Base-by-base conservation (phyloP, 305 asterid species). In the Rubia balearica region DNA sequence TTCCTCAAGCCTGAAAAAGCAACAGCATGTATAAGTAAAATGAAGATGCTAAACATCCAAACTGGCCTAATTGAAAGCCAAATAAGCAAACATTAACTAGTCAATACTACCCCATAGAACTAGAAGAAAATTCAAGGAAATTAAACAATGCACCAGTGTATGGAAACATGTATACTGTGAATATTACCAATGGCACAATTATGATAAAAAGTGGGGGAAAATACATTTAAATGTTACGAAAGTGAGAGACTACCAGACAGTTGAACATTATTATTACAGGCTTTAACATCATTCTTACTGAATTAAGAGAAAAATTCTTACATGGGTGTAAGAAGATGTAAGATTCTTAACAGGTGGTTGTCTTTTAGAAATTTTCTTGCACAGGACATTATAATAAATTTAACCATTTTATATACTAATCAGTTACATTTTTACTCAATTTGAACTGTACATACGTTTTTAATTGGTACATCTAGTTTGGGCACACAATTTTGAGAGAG, bases 1-100 rank as follows among this genome's bases (percentile, higher is more conserved):
- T 80, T 89, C 96, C 83, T 94, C 98, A 69, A 94, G 96, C 77
- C 98, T 93, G 88, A 73, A 81, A 67, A 76, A 75, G 77, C 59
- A 63, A 49, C 55, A 27, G 30, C 33, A 59, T 27, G 65, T 27
- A 56, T 14, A 46, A 67, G 19, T 63, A 51, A 66, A 55, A 46
- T 49, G 6, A 70, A 69, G 67, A 33, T 55, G 14, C 12, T 24
- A 22, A 53, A 24, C 21, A 75, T 21, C 60, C 51, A 61, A 56
- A 14, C 66, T 22, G 42, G 13, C 46, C 6, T 10, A 8, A 53
- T 65, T 11, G 36, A 53, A 53, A 21, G 1, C 36, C 46, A 48
- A 19, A 45, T 30, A 60, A 42, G 49, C 3, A 6, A 7, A 17
- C 17, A 33, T 12, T 7, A 38, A 27, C 43, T 30, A 45, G 2